Evolutionary conservation across 495 filamentous ascomycete genomes (phyloP), one percentile per base, ranked within the genome.

Genomic region (Penicillium diatomitis): DNA sequence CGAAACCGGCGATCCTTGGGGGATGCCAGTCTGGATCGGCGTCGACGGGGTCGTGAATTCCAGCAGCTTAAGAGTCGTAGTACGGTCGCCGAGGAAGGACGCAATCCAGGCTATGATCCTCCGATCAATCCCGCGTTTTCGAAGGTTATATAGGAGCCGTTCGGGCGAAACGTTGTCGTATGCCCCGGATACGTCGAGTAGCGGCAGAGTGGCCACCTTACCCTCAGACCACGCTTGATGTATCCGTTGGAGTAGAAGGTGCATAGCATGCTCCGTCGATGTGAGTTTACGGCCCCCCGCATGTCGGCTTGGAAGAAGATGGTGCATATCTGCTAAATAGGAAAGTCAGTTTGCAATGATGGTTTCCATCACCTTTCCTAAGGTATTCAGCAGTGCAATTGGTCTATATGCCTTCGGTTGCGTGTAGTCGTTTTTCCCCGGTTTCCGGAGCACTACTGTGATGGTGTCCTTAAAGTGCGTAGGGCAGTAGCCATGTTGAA

Each of bases 301-400:
- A 12, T 66, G 49, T 9, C 8, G 60, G 29, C 58, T 30, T 12
- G 60, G 60, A 7, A 67, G 54, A 5, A 67, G 52, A 0, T 35
- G 32, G 31, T 65, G 38, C 4, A 50, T 49, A 32, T 68, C 62
- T 11, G 55, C 55, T 0, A 46, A 30, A 43, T 50, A 63, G 3
- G 39, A 55, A 4, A 63, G 46, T 8, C 62, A 33, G 40, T 44
- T 32, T 6, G 56, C 62, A 28, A 62, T 50, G 3, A 63, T 55
- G 20, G 52, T 52, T 34, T 66, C 60, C 0, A 66, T 52, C 0
- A 62, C 34, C 44, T 66, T 66, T 8, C 56, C 52, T 0, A 66
- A 50, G 10, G 57, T 63, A 42, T 62, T 66, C 0, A 67, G 53
- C 0, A 65, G 55, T 28, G 55, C 55, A 31, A 66, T 66, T 10